Evolutionary conservation across 257 asterid genomes (phyloP).

Genomic region (Osmanthus fragrans): DNA sequence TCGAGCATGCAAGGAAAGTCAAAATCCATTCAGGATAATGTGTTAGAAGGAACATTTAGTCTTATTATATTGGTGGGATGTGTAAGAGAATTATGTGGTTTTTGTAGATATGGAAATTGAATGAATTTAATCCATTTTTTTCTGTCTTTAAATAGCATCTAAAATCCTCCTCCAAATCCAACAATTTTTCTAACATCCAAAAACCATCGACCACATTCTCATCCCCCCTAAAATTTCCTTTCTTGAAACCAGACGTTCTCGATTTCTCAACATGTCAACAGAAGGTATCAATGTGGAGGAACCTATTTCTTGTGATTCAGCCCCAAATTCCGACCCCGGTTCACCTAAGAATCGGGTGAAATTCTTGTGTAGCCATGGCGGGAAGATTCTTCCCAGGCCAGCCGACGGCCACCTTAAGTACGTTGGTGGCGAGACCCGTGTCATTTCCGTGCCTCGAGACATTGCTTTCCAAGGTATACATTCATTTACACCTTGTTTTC

Average conservation of each 20-base stretch:
- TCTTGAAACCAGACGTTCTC: constrained; percentile 2
- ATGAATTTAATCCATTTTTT: not conserved
- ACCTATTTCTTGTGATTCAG: constrained; percentile 29
- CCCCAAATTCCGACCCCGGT: constrained; percentile 46
- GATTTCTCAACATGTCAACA: constrained; percentile 32
- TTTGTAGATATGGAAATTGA: not conserved
- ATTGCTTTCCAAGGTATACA: constrained; percentile 55
- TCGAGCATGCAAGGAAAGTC: not conserved
- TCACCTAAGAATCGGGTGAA: constrained; percentile 61
- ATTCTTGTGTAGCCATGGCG: constrained; percentile 85
- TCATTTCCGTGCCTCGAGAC: constrained; percentile 59
- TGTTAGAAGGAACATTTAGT: not conserved
- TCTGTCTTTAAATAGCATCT: not conserved
- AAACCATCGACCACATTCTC: not conserved
- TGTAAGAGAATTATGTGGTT: not conserved
- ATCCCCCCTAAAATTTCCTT: not conserved
- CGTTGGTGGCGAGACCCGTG: constrained; percentile 92
- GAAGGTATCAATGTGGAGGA: constrained; percentile 29
- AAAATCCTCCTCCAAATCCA: not conserved
- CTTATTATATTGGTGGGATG: not conserved
- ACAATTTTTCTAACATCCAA: not conserved
- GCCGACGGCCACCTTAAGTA: constrained; percentile 74
- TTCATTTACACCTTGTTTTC: not conserved
- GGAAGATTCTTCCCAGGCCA: constrained; percentile 79
- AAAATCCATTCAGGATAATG: not conserved